Conservation (phyloP, 2,329 filamentous ascomycete genomes). For the Zymoseptoria brevis region DNA sequence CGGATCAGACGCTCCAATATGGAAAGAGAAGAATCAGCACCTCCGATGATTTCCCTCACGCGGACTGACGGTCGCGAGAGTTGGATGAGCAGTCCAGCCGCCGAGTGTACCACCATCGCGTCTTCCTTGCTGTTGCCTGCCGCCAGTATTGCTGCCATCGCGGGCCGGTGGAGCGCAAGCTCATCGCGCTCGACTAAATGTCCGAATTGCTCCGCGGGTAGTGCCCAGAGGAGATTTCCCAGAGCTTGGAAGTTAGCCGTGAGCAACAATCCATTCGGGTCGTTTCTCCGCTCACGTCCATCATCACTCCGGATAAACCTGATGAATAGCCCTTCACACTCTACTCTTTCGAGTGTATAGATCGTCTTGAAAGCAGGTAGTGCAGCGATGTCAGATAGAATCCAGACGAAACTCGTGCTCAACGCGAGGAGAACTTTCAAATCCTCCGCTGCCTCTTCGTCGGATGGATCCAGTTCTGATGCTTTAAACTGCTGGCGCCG, state of each 20-base stretch:
- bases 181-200: constrained; percentile 6
- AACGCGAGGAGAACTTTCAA: constrained; percentile 17
- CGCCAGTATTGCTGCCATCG: constrained; percentile 7
- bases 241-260: constrained; percentile 24
- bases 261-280: constrained; percentile 4
- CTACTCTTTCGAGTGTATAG: constrained; percentile 6
- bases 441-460: constrained; percentile 9
- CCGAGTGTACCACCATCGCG: constrained; percentile 23
- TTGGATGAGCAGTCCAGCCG: constrained; percentile 23
- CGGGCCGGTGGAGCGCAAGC: constrained; percentile 10
- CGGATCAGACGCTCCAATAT: constrained; percentile 18
- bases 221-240: constrained; percentile 23
- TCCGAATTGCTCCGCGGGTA: constrained; percentile 4
- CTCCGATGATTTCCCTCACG: constrained; percentile 18
- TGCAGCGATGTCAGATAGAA: constrained; percentile 25
- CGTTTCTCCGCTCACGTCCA: not conserved
- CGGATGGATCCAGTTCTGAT: not conserved
- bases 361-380: constrained; percentile 11
- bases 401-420: constrained; percentile 24
- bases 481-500: constrained; percentile 4
- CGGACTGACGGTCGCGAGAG: constrained; percentile 19
- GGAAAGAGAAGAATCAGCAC: constrained; percentile 5
- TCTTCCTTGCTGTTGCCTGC: constrained; percentile 5
- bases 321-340: not conserved
- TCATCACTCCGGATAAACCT: too few species aligned